Evolutionary conservation across 1,284 basidiomycete species (phyloP).

Genomic region (Apiotrichum gamsii): DNA sequence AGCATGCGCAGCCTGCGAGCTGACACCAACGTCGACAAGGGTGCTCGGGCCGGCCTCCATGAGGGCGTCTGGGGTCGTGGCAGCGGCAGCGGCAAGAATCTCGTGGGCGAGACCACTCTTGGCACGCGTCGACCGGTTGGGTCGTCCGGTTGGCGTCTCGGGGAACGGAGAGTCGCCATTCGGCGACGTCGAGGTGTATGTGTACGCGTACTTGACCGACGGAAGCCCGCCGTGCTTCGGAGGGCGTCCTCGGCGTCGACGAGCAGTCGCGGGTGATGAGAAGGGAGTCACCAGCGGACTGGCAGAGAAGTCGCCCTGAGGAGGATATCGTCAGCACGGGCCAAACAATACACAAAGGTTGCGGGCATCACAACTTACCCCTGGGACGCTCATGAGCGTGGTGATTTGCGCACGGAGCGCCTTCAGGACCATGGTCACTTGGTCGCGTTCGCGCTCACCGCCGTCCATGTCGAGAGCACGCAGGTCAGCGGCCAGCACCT

Average conservation of each 20-base stretch:
- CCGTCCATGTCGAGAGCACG: slow-evolving; percentile 18
- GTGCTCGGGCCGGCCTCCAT: slow-evolving; percentile 5
- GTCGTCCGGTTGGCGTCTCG: slow-evolving; percentile 4
- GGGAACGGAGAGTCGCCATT: not conserved
- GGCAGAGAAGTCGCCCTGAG: slow-evolving; percentile 1
- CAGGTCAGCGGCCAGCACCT: slow-evolving; percentile 23
- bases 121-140: not conserved
- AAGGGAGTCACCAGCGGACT: slow-evolving; percentile 16
- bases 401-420: slow-evolving; percentile 15
- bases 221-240: slow-evolving; percentile 18
- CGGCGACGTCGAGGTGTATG: not conserved
- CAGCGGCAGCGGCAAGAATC: not conserved
- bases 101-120: slow-evolving; percentile 16
- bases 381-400: slow-evolving; percentile 7
- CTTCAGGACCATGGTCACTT: slow-evolving; percentile 22
- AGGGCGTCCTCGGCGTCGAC: slow-evolving; percentile 29
- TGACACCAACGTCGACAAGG: not conserved
- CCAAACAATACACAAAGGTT: not conserved
- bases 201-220: slow-evolving; percentile 2
- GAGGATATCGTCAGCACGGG: not conserved
- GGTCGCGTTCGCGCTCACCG: slow-evolving; percentile 23
- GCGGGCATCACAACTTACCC: slow-evolving; percentile 2
- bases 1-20: slow-evolving; percentile 13
- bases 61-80: too few relatives aligned
- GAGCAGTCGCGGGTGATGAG: slow-evolving; percentile 35